phyloP scores from a whole-genome alignment of 306 rosid genomes.

The Canavalia gladiata region DNA sequence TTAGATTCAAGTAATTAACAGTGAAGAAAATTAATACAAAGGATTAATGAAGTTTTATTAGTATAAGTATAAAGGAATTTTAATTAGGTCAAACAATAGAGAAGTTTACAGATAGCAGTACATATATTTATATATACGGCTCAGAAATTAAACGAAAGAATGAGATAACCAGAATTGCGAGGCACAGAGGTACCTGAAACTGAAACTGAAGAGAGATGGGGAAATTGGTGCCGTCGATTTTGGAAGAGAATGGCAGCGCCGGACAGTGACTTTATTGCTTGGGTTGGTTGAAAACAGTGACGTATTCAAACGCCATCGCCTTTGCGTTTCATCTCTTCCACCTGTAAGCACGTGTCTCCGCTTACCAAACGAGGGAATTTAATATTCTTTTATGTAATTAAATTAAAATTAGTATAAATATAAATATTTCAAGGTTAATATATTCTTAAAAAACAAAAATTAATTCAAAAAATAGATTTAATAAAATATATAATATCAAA shows the following conservation, averaged over 20 bases:
- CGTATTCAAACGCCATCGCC: not conserved
- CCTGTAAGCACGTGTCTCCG: not conserved
- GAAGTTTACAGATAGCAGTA: not conserved
- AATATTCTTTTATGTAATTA: too few relatives aligned
- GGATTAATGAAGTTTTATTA: not conserved
- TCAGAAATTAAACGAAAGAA: not conserved
- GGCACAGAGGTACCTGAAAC: not conserved
- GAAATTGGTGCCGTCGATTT: not conserved
- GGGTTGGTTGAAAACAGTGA: not conserved
- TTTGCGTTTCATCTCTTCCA: constrained; percentile 13
- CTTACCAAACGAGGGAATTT: too few relatives aligned
- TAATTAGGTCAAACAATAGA: not conserved
- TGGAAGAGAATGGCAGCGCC: not conserved
- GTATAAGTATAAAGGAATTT: not conserved
- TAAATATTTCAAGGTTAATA: too few relatives aligned
- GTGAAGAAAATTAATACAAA: not conserved
- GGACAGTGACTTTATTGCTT: not conserved
- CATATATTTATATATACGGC: too few relatives aligned
- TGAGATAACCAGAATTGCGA: not conserved
- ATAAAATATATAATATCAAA: too few relatives aligned
- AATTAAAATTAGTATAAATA: too few relatives aligned
- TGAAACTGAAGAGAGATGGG: not conserved
- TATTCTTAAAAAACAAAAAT: too few relatives aligned
- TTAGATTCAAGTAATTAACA: not conserved
- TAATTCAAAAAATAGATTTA: too few relatives aligned